phyloP scores from a whole-genome alignment of 441 rosid genomes.

The Raphanus hybrid region DNA sequence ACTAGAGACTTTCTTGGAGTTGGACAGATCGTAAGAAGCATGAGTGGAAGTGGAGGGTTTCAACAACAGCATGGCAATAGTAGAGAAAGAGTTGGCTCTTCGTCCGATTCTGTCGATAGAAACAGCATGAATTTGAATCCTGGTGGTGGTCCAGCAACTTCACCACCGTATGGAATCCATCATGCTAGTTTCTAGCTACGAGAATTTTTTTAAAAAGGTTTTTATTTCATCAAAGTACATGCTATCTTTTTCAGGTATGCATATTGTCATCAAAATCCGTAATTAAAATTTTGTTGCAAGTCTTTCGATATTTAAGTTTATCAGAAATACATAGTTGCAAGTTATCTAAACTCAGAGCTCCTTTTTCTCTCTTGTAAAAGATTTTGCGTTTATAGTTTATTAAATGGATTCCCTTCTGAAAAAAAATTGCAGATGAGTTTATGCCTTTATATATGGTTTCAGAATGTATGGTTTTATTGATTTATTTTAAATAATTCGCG shows the following conservation, averaged over 20 bases:
- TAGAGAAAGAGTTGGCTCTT: conserved; percentile 51
- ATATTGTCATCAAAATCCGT: conserved; percentile 32
- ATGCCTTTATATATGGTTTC: conserved; percentile 23
- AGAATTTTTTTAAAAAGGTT: neutral
- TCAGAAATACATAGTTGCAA: conserved; percentile 29
- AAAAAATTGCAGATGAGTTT: conserved; percentile 23
- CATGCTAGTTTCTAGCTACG: conserved; percentile 52
- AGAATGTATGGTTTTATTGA: neutral
- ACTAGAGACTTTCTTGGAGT: conserved; percentile 85
- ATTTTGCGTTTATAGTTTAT: conserved; percentile 34
- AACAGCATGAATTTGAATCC: conserved; percentile 44
- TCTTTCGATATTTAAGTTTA: neutral
- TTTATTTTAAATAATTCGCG: neutral
- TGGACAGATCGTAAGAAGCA: conserved; percentile 66
- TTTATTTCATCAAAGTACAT: conserved; percentile 32
- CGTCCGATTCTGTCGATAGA: conserved; percentile 61
- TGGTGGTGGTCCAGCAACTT: conserved; percentile 52
- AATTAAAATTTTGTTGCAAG: conserved; percentile 36
- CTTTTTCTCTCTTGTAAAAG: conserved; percentile 29
- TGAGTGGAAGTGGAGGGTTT: conserved; percentile 57
- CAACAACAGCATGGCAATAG: conserved; percentile 47
- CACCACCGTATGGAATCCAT: conserved; percentile 63
- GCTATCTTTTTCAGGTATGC: conserved; percentile 42
- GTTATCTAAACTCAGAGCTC: conserved; percentile 34
- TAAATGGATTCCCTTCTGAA: conserved; percentile 26